Percentiles rank a stretch among this genome's conserved stretches.
These are phyloP conservation scores for Tuber magnatum DNA, from an alignment of 495 filamentous ascomycete species.

Conservation along the genomic window DNA sequence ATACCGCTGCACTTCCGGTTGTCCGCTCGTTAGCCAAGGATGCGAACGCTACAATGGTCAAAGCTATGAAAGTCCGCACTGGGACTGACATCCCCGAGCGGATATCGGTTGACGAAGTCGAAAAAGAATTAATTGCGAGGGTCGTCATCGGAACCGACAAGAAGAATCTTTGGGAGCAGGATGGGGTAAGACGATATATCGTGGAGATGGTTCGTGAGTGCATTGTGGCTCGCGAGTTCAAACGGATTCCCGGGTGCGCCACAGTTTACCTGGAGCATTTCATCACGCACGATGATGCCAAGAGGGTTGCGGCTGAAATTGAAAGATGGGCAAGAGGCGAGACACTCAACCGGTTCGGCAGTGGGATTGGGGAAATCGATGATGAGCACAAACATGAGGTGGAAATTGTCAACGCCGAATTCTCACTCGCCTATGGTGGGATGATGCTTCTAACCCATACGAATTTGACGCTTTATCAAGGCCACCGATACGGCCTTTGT, in stretches of 20 bases:
- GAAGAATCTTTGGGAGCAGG: slow-evolving; percentile 42
- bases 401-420: slow-evolving; percentile 96
- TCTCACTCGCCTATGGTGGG: slow-evolving; percentile 95
- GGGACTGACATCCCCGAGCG: slow-evolving; percentile 56
- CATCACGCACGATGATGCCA: slow-evolving; percentile 61
- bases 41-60: slow-evolving; percentile 79
- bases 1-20: slow-evolving; percentile 85
- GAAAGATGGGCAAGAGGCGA: slow-evolving; percentile 37
- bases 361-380: slow-evolving; percentile 23
- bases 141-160: slow-evolving; percentile 22
- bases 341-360: slow-evolving; percentile 34
- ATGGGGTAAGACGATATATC: slow-evolving; percentile 64
- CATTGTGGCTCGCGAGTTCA: slow-evolving; percentile 70
- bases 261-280: slow-evolving; percentile 68
- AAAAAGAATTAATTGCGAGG: slow-evolving; percentile 62
- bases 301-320: slow-evolving; percentile 28
- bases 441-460: slow-evolving; percentile 97
- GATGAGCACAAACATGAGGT: slow-evolving; percentile 50
- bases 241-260: slow-evolving; percentile 60
- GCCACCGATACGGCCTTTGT: slow-evolving; percentile 93
- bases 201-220: slow-evolving; percentile 82
- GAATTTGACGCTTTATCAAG: slow-evolving; percentile 86
- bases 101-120: slow-evolving; percentile 68
- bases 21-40: slow-evolving; percentile 83
- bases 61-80: slow-evolving; percentile 71